Evolutionary conservation across 805 yeast genomes (phyloP).

Genomic region (Kluyveromyces lactis): DNA sequence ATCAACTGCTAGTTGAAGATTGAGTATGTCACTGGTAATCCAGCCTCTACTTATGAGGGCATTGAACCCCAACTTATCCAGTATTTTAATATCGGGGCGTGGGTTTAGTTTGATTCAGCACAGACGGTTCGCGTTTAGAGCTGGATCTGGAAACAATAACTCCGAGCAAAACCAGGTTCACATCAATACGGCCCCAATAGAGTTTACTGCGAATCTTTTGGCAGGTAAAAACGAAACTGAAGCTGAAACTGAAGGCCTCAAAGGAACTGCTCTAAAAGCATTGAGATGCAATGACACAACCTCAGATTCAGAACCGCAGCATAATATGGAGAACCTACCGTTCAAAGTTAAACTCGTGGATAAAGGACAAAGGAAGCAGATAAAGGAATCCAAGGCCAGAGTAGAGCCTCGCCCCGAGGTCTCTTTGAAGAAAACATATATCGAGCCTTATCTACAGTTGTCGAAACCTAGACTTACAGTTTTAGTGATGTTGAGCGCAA

Average conservation of each 20-base stretch:
- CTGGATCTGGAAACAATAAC: slow-evolving; percentile 3
- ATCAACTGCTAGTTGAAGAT: too few species aligned
- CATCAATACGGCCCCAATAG: slow-evolving; percentile 31
- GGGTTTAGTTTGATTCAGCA: background rate
- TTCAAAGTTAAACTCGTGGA: slow-evolving; percentile 45
- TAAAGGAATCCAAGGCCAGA: slow-evolving; percentile 6
- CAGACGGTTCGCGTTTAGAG: background rate
- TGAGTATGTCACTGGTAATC: background rate
- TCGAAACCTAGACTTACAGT: slow-evolving; percentile 86
- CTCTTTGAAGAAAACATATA: slow-evolving; percentile 30
- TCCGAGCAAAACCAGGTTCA: slow-evolving; percentile 6
- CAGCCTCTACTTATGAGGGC: slow-evolving; percentile 1
- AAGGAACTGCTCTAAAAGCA: slow-evolving; percentile 23
- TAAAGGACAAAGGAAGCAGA: slow-evolving; percentile 9
- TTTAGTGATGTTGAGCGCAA: slow-evolving; percentile 81
- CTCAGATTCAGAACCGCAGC: background rate
- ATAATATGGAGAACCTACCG: slow-evolving; percentile 29
- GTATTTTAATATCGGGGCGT: background rate
- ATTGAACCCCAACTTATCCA: background rate
- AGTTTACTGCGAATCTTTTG: slow-evolving; percentile 30
- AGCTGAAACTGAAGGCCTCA: slow-evolving; percentile 8
- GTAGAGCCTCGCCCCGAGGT: slow-evolving; percentile 11
- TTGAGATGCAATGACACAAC: slow-evolving; percentile 28
- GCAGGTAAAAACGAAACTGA: slow-evolving; percentile 6
- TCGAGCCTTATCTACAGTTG: slow-evolving; percentile 65